Evolutionary conservation across 2,329 filamentous ascomycete species (phyloP).

Genomic region (Phaeosphaeria sp.): DNA sequence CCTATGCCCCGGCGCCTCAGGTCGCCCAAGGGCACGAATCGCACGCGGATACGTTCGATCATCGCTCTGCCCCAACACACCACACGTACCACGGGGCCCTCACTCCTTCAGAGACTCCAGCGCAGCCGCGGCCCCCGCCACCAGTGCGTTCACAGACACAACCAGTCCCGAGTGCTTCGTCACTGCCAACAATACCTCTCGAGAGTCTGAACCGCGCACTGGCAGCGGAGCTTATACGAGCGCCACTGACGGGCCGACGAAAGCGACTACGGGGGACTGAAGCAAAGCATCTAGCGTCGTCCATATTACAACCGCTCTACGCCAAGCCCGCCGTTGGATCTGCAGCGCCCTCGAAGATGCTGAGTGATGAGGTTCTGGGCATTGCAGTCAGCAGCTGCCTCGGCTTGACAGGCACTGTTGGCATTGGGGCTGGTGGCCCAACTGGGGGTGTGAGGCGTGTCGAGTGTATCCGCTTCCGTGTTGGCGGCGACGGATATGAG

Average conservation of each 20-base stretch:
- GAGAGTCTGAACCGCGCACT: slow-evolving; percentile 55
- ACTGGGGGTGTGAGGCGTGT: slow-evolving; percentile 48
- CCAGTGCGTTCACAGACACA: slow-evolving; percentile 15
- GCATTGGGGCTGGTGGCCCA: slow-evolving; percentile 45
- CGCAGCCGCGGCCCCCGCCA: slow-evolving; percentile 25
- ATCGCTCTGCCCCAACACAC: slow-evolving; percentile 27
- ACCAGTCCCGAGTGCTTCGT: slow-evolving; percentile 3
- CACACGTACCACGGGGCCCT: slow-evolving; percentile 29
- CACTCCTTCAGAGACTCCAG: slow-evolving; percentile 41
- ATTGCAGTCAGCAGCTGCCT: slow-evolving; percentile 55
- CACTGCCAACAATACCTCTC: slow-evolving; percentile 35
- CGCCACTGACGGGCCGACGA: slow-evolving; percentile 50
- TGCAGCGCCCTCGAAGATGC: slow-evolving; percentile 35
- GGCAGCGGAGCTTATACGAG: slow-evolving; percentile 56
- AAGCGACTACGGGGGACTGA: slow-evolving; percentile 54
- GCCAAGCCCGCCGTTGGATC: slow-evolving; percentile 32
- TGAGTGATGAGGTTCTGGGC: slow-evolving; percentile 45
- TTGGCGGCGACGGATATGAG: slow-evolving; percentile 50
- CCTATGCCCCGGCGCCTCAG: slow-evolving; percentile 31
- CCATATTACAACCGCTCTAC: slow-evolving; percentile 50
- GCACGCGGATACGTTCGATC: slow-evolving; percentile 25
- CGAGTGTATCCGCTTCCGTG: slow-evolving; percentile 50
- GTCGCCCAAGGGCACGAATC: slow-evolving; percentile 20
- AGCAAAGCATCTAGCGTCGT: slow-evolving; percentile 55
- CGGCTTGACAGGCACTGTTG: slow-evolving; percentile 41